phyloP scores from a whole-genome alignment of 192 early-diverging fungal genomes.

The Helicostylum pulchrum region DNA sequence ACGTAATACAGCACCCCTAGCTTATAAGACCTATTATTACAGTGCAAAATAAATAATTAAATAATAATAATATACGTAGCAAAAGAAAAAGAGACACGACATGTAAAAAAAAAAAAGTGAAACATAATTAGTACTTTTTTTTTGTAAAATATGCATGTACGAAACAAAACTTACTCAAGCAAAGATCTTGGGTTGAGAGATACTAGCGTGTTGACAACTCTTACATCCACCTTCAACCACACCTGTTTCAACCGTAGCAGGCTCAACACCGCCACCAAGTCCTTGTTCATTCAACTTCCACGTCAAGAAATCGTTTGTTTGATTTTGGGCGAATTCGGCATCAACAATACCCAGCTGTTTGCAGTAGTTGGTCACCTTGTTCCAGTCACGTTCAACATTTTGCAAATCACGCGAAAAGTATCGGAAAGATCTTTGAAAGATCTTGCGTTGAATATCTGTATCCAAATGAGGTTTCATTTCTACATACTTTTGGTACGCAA shows the following conservation, averaged over 20 bases:
- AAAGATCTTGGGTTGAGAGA: not conserved
- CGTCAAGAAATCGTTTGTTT: conserved; percentile 58
- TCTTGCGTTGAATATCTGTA: conserved; percentile 50
- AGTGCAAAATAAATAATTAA: not conserved
- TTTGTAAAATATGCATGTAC: not conserved
- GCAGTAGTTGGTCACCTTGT: conserved; percentile 60
- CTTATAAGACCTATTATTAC: conserved; percentile 26
- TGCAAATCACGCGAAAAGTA: conserved; percentile 58
- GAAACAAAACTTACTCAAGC: not conserved
- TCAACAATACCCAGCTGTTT: conserved; percentile 58
- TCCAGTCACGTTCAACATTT: conserved; percentile 64
- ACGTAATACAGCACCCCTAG: conserved; percentile 40
- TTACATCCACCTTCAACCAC: conserved; percentile 18
- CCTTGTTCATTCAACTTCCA: conserved; percentile 35
- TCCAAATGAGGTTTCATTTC: conserved; percentile 61
- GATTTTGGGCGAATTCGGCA: conserved; percentile 52
- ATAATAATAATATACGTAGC: not conserved
- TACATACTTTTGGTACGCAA: conserved; percentile 49
- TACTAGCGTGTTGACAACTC: not conserved
- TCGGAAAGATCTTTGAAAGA: conserved; percentile 57
- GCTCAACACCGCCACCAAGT: conserved; percentile 25
- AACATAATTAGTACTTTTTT: no score
- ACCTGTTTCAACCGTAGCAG: conserved; percentile 37
- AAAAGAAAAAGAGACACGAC: not conserved
- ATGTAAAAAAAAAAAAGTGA: not conserved